Conservation (phyloP, 2,329 filamentous ascomycete species). For the Biscogniauxia sp. region DNA sequence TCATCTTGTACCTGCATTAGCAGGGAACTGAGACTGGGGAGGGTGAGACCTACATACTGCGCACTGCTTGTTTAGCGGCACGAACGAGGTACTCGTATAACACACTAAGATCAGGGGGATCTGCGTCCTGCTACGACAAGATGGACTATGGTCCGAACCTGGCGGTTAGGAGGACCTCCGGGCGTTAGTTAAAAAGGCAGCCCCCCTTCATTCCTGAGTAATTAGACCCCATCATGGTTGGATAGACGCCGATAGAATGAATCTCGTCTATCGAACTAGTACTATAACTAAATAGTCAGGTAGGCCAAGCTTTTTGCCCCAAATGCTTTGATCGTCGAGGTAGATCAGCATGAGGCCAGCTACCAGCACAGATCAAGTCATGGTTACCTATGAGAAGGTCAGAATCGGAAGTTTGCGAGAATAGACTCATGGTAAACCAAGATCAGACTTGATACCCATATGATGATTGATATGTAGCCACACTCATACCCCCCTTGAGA, state of each 20-base stretch:
- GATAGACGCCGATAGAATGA: neutral
- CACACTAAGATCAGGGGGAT: constrained; percentile 21
- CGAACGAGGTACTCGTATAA: constrained; percentile 9
- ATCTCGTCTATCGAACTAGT: neutral
- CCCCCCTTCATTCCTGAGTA: neutral
- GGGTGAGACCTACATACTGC: constrained; percentile 12
- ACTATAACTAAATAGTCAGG: neutral
- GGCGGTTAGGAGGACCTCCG: neutral
- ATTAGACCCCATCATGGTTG: neutral
- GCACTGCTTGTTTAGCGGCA: constrained; percentile 9
- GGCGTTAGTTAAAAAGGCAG: neutral
- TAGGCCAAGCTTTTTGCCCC: constrained; percentile 18
- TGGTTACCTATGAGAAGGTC: neutral
- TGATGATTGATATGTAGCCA: constrained; percentile 10
- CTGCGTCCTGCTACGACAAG: constrained; percentile 7
- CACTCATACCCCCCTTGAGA: constrained; percentile 2
- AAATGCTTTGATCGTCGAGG: constrained; percentile 12
- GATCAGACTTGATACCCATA: neutral
- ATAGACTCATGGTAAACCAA: neutral
- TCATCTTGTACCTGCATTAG: constrained; percentile 27
- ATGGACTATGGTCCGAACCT: neutral
- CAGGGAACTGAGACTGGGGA: constrained; percentile 14
- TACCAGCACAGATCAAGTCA: neutral
- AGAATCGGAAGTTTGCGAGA: neutral
- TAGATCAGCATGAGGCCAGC: constrained; percentile 8